Base-by-base conservation (phyloP, 345 rosid genomes). In the Lumnitzera racemosa region DNA sequence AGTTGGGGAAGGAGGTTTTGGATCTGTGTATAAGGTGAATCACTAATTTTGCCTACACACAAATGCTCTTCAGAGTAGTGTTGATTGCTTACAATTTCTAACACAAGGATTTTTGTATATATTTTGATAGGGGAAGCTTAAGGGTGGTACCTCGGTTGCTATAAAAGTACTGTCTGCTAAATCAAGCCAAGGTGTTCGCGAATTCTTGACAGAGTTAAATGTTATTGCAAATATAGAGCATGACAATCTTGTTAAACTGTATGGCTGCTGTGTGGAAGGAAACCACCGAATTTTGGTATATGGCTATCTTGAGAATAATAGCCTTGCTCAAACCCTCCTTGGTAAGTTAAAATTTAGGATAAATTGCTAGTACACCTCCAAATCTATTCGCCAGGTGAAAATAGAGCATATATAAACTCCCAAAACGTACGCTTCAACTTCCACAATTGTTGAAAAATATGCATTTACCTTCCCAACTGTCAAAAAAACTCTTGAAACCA, bases 1-100 rank as follows among this genome's bases (percentile, higher is more conserved):
- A 27, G 25, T 61, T 8, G 65, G 65, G 47, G 50, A 51, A 43
- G 65, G 65, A 8, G 65, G 65, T 31, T 61, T 61, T 17, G 65
- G 65, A 36, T 27, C n/a, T 36, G 47, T 36, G 5, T 61, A 52
- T 36, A 61, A 61, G 55, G 62, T 59, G 47, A 58, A 14, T 20
- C 24, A 13, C 29, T 15, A 3, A 17, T 46, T 13, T 15, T 12
- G 49, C 13, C 24, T 4, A 12, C 15, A 14, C 15, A 3, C 20
- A 59, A 14, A 14, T 17, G n/a, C 11, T 6, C 11, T 59, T 59
- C 5, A n/a, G 12, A 6, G 9, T 59, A 11, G 24, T 47, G 53
- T 16, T 48, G 53, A 12, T 11, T 24, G 20, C n/a, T 2, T 50
- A 50, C 20, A 6, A 50, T 14, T 50, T 50, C 43, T 36, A 36